Percentiles rank a stretch among this genome's conserved stretches.
Conservation (phyloP, 2,329 filamentous ascomycete species). For the Colletotrichum noveboracense region DNA sequence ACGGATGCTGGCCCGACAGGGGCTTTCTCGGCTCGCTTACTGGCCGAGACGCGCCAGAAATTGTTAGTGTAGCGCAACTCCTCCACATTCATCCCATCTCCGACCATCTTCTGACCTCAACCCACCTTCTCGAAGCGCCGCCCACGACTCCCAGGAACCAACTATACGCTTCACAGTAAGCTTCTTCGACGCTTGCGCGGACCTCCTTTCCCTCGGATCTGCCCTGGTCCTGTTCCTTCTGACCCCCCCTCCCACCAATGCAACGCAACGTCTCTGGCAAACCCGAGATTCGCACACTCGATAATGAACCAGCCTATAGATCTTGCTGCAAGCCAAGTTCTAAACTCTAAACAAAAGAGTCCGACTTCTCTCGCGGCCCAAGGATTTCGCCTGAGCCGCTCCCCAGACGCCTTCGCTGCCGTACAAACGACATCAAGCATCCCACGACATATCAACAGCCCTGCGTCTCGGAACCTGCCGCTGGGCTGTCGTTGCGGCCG, state of each 20-base stretch:
- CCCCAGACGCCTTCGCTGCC: not conserved
- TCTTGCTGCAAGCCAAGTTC: constrained; percentile 1
- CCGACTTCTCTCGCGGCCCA: not conserved
- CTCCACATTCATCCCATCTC: constrained; percentile 19
- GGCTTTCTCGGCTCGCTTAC: constrained; percentile 18
- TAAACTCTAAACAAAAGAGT: not conserved
- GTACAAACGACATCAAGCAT: not conserved
- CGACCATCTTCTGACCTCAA: constrained; percentile 10
- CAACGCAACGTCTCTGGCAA: constrained; percentile 10
- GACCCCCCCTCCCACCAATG: not conserved
- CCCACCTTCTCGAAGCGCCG: constrained; percentile 13
- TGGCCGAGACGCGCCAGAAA: constrained; percentile 20
- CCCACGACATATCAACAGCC: constrained; percentile 1
- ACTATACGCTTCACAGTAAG: constrained; percentile 6
- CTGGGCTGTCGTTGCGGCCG: not conserved
- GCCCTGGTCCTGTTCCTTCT: not conserved
- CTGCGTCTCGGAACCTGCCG: constrained; percentile 18
- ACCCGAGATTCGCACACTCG: not conserved
- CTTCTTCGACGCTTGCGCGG: not conserved
- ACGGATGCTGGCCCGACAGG: not conserved
- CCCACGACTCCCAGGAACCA: not conserved
- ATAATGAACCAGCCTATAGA: not conserved
- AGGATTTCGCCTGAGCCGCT: not conserved
- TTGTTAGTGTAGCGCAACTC: constrained; percentile 20
- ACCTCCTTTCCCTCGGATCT: not conserved